phyloP scores from a whole-genome alignment of 192 early-diverging fungal species.

The Podila verticillata region DNA sequence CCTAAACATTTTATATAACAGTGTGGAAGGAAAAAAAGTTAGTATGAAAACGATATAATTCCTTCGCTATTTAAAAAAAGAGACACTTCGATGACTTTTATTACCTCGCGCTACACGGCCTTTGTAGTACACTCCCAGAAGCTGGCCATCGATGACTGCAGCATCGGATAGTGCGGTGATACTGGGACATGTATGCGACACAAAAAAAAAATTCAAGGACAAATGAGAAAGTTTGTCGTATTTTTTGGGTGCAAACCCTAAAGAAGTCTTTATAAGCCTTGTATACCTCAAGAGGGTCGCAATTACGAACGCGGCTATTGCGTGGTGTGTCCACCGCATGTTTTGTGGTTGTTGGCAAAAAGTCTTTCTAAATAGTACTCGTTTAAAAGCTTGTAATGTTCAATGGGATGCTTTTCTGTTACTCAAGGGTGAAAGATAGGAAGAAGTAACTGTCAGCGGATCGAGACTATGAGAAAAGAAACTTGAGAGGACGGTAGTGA shows the following conservation, averaged over 20 bases:
- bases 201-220: too few species aligned
- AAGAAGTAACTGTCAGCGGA: too few species aligned
- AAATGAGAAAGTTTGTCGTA: too few species aligned
- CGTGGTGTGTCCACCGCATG: neutral
- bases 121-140: conserved; percentile 13
- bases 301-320: neutral
- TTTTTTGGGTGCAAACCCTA: too few species aligned
- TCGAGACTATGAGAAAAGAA: too few species aligned
- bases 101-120: conserved; percentile 20
- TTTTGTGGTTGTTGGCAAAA: neutral
- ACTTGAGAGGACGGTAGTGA: too few species aligned
- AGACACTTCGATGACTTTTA: neutral
- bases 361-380: too few species aligned
- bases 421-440: too few species aligned
- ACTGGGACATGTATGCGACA: neutral
- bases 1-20: conserved; percentile 1
- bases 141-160: conserved; percentile 6
- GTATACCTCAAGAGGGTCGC: neutral
- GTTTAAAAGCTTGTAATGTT: too few species aligned
- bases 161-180: neutral
- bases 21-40: neutral
- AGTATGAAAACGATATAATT: neutral
- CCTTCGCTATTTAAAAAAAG: neutral
- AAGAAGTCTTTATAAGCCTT: too few species aligned
- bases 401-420: too few species aligned